A percentile compares a stretch with the other conserved stretches of the same genome.
phyloP scores from a whole-genome alignment of 1,284 basidiomycete species.

The Ceratobasidium sp. region DNA sequence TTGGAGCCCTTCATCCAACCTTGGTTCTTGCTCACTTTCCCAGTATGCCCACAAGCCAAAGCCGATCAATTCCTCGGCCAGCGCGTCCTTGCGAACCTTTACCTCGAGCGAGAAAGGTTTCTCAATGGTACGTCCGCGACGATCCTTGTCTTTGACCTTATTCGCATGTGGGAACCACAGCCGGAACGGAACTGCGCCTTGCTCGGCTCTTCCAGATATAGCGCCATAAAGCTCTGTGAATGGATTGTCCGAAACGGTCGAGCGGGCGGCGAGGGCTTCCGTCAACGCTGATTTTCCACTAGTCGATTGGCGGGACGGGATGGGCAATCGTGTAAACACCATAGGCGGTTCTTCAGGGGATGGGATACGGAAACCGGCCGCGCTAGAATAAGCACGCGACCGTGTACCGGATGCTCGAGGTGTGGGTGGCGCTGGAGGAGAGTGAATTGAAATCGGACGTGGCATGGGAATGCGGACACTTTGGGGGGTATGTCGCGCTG shows the following conservation, averaged over 20 bases:
- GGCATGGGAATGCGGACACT: constrained; percentile 28
- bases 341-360: constrained; percentile 40
- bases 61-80: constrained; percentile 94
- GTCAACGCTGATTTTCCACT: constrained; percentile 62
- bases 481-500: constrained; percentile 30
- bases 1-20: constrained; percentile 67
- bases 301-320: constrained; percentile 7
- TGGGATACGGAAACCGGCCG: constrained; percentile 34
- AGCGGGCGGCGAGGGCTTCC: constrained; percentile 65
- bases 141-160: constrained; percentile 45
- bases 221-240: constrained; percentile 81
- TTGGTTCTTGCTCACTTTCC: constrained; percentile 83
- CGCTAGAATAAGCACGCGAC: constrained; percentile 39
- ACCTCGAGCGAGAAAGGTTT: constrained; percentile 51
- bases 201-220: constrained; percentile 73
- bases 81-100: constrained; percentile 83
- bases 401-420: constrained; percentile 38
- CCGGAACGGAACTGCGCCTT: constrained; percentile 68
- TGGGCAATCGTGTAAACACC: constrained; percentile 10
- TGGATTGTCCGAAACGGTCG: constrained; percentile 67
- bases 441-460: constrained; percentile 40
- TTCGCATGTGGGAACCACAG: constrained; percentile 88
- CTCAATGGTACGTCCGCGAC: constrained; percentile 34
- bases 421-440: constrained; percentile 42
- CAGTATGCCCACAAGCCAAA: constrained; percentile 90